phyloP scores from a whole-genome alignment of 2,329 filamentous ascomycete genomes.

The Diplodia scrobiculata region DNA sequence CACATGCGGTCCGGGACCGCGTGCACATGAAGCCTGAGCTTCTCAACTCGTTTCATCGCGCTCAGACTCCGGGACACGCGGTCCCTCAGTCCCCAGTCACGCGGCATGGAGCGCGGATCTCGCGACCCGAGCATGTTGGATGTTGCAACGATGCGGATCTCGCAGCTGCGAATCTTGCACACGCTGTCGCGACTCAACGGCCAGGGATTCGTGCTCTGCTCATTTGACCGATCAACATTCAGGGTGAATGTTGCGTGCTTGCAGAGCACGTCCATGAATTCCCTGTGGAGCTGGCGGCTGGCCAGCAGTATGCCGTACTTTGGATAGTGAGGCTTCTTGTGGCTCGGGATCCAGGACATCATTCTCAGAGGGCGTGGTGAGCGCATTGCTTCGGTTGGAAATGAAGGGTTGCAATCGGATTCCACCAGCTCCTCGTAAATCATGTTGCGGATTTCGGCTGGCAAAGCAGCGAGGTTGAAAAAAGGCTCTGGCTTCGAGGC shows the following conservation, averaged over 20 bases:
- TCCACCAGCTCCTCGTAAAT: constrained; percentile 32
- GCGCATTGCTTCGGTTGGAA: constrained; percentile 19
- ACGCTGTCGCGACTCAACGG: constrained; percentile 35
- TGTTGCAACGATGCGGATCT: constrained; percentile 41
- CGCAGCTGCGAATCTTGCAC: constrained; percentile 35
- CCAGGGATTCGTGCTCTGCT: constrained; percentile 37
- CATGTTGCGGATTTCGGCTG: constrained; percentile 30
- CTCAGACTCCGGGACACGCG: constrained; percentile 31
- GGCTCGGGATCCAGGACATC: constrained; percentile 1
- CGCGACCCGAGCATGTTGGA: constrained; percentile 42
- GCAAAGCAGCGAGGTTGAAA: constrained; percentile 29
- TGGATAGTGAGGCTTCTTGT: constrained; percentile 2
- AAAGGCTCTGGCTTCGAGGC: constrained; percentile 20
- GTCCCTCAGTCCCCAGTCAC: constrained; percentile 39
- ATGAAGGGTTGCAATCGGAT: constrained; percentile 1
- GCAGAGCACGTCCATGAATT: constrained; percentile 42
- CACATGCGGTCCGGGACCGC: constrained; percentile 45
- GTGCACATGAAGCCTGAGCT: constrained; percentile 39
- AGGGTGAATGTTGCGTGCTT: constrained; percentile 40
- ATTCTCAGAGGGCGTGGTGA: neutral
- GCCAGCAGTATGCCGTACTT: constrained; percentile 35
- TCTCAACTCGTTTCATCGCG: constrained; percentile 35
- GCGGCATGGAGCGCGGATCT: constrained; percentile 43
- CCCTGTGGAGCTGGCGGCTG: constrained; percentile 40
- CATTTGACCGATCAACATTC: constrained; percentile 40